Evolutionary conservation across 495 filamentous ascomycete genomes (phyloP).

Genomic region (Tuber melanosporum): DNA sequence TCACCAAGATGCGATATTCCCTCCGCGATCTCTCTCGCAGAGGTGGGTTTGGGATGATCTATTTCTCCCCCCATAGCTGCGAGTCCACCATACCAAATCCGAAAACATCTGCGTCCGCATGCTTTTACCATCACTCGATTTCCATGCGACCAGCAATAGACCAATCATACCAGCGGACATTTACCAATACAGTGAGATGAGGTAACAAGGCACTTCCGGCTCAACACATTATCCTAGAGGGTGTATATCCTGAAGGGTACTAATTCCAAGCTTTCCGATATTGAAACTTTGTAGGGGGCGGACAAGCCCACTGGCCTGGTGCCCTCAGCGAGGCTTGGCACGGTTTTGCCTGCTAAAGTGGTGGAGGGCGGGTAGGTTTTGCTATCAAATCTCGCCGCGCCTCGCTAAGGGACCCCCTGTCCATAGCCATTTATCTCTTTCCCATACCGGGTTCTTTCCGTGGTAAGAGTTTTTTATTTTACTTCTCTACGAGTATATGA

Average conservation of each 20-base stretch:
- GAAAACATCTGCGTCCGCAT: background rate
- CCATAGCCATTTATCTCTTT: no score
- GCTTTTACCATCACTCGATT: slow-evolving; percentile 21
- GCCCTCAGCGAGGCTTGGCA: no score
- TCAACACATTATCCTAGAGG: background rate
- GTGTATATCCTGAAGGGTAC: background rate
- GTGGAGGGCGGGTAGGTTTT: no score
- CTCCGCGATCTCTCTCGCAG: background rate
- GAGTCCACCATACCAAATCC: background rate
- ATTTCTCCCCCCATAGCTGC: background rate
- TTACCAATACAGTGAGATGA: background rate
- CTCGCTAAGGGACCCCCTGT: no score
- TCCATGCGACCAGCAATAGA: background rate
- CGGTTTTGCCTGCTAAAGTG: no score
- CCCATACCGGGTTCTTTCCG: no score
- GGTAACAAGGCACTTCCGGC: background rate
- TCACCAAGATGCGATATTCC: background rate
- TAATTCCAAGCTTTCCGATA: background rate
- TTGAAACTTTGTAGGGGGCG: background rate
- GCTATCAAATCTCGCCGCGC: no score
- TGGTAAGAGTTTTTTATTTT: no score
- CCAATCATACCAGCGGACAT: background rate
- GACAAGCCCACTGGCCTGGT: background rate
- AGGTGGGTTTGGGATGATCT: background rate
- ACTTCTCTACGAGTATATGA: no score